phyloP scores from a whole-genome alignment of 257 asterid genomes.

The Linderniella brevidens region DNA sequence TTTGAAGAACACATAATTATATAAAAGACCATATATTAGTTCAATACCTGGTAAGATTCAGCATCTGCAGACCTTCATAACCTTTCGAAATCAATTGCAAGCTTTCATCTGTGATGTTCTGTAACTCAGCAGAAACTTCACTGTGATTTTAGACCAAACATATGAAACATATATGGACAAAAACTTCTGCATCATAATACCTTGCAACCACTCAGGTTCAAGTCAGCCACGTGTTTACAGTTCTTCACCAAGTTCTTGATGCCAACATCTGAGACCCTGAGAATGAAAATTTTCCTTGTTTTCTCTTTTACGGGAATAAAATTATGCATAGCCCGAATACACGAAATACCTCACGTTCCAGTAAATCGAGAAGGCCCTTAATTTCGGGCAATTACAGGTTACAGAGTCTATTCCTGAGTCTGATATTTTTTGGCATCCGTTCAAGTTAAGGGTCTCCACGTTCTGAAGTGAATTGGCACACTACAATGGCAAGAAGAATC shows the following conservation, averaged over 20 bases:
- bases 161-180: conserved; percentile 1
- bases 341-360: conserved; percentile 75
- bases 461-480: conserved; percentile 30
- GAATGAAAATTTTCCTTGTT: conserved; percentile 1
- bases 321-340: conserved; percentile 7
- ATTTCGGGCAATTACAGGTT: conserved; percentile 36
- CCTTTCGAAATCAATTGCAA: conserved; percentile 48
- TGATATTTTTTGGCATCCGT: conserved; percentile 89
- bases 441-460: conserved; percentile 65
- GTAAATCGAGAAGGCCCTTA: conserved; percentile 63
- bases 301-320: neutral
- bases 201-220: conserved; percentile 94
- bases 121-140: conserved; percentile 21
- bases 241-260: conserved; percentile 50
- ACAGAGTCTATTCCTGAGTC: conserved; percentile 55
- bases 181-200: conserved; percentile 17
- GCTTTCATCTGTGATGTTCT: conserved; percentile 69
- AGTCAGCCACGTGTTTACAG: conserved; percentile 47
- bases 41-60: conserved; percentile 73
- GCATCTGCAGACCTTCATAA: conserved; percentile 41
- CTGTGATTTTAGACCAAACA: neutral
- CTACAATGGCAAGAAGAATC: conserved; percentile 24
- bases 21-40: conserved; percentile 1
- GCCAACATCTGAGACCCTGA: conserved; percentile 80
- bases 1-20: no score